These are phyloP conservation scores for Huntiella bhutanensis DNA, from an alignment of 2,329 filamentous ascomycete species.

Conservation along the genomic window DNA sequence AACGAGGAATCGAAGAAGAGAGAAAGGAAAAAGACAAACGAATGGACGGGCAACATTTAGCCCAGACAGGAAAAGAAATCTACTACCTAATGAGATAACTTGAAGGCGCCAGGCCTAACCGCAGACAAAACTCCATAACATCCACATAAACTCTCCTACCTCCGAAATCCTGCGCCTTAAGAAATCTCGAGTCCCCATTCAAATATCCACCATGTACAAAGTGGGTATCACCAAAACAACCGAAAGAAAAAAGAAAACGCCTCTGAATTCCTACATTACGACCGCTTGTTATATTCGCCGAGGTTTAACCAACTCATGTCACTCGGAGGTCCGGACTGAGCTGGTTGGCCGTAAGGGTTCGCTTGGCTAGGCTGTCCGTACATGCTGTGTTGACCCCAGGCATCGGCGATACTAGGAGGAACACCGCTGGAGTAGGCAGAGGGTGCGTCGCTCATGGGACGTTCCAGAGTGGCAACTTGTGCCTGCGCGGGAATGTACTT, in stretches of 20 bases:
- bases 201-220: no score
- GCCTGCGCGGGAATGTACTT: conserved; percentile 28
- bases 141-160: no score
- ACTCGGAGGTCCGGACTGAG: conserved; percentile 29
- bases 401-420: conserved; percentile 41
- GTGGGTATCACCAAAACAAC: conserved; percentile 1
- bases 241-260: not conserved
- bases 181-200: no score
- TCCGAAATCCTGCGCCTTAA: no score
- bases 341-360: no score
- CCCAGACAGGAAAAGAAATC: not conserved
- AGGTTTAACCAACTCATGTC: conserved; percentile 74
- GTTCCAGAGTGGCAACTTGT: conserved; percentile 42
- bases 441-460: conserved; percentile 31
- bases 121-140: no score
- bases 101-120: no score
- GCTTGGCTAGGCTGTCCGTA: conserved; percentile 15
- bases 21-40: conserved; percentile 1
- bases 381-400: conserved; percentile 32
- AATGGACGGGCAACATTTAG: not conserved
- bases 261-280: not conserved
- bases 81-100: not conserved
- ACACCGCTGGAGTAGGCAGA: conserved; percentile 45
- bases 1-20: not conserved
- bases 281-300: conserved; percentile 23